Percentiles rank a stretch among this genome's conserved stretches.
Evolutionary conservation across 495 filamentous ascomycete species (phyloP).

Genomic region (Aspergillus steynii): DNA sequence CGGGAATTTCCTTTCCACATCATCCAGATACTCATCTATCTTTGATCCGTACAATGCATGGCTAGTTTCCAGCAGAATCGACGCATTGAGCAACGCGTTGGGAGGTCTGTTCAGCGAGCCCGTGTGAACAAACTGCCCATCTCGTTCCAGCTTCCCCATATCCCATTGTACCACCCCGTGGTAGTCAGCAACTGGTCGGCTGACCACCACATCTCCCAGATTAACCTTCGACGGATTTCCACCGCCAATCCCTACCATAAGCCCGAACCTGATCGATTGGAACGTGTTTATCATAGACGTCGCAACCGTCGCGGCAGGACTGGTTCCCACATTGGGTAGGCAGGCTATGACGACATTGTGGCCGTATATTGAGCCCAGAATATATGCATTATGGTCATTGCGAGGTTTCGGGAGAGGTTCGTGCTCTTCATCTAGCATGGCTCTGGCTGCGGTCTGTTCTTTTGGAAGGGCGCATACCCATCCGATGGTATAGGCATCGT

Average conservation of each 20-base stretch:
- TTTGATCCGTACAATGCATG: background rate
- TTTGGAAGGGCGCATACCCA: no score
- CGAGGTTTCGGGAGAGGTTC: no score
- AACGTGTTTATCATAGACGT: background rate
- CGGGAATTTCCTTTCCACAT: no score
- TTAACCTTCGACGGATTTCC: background rate
- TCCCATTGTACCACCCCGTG: background rate
- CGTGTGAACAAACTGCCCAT: background rate
- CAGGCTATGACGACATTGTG: background rate
- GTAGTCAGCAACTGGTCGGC: background rate
- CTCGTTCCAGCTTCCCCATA: background rate
- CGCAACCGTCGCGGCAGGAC: background rate
- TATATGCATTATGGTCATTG: no score
- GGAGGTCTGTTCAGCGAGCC: background rate
- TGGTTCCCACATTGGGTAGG: background rate
- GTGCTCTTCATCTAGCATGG: no score
- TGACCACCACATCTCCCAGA: conserved; percentile 1
- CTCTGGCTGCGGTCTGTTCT: no score
- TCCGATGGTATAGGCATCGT: no score
- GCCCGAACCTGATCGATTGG: background rate
- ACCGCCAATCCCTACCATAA: background rate
- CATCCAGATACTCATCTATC: no score
- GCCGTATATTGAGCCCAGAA: no score
- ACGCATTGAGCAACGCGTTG: background rate
- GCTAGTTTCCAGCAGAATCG: background rate